Base-by-base conservation (phyloP, 2,329 filamentous ascomycete species). In the Peltaster fructicola region DNA sequence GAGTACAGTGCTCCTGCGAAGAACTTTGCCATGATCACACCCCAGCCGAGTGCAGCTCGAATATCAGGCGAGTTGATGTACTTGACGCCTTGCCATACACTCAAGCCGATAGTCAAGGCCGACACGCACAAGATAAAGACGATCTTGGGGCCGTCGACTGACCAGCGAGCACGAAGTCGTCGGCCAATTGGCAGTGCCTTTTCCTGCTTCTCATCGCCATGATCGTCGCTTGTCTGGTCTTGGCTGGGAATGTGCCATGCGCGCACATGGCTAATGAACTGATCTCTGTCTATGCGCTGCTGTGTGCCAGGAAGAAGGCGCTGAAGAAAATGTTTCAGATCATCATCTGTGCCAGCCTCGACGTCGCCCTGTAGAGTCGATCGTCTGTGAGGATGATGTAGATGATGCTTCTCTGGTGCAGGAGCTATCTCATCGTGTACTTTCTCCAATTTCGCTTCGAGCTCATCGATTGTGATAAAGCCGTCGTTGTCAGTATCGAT, bases 211-310 rank as follows among this genome's bases (percentile, higher is more conserved):
- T 56, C 50, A 10, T 61, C 53, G 5, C 62, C 51, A 12, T 59
- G 46, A 10, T 57, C 53, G 15, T 58, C 53, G 26, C 57, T 53
- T 17, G 59, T 56, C 27, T 73, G 69, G 63, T 61, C 60, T 30
- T 59, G 54, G 45, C 52, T 59, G 3, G 63, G 67, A 32, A 68
- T 71, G 5, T 59, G 62, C 17, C 65, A 67, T 31, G 64, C 72
- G 12, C 66, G 69, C 35, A 58, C 69, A 9, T 65, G 65, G 7
- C 69, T 40, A 2, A 50, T 48, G 34, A 68, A 68, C 4, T 61
- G 54, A 4, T 48, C 47, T 11, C 54, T 49, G 1, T 57, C 50
- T 9, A 68, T 61, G 8, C 44, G 47, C 0, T 51, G 51, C 3
- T 53, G 53, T 25, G 35, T 38, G 13, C 31, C 30, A 3, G 39